These are phyloP conservation scores for Annulohypoxylon nitens DNA, from an alignment of 495 filamentous ascomycete genomes.

Conservation along the genomic window DNA sequence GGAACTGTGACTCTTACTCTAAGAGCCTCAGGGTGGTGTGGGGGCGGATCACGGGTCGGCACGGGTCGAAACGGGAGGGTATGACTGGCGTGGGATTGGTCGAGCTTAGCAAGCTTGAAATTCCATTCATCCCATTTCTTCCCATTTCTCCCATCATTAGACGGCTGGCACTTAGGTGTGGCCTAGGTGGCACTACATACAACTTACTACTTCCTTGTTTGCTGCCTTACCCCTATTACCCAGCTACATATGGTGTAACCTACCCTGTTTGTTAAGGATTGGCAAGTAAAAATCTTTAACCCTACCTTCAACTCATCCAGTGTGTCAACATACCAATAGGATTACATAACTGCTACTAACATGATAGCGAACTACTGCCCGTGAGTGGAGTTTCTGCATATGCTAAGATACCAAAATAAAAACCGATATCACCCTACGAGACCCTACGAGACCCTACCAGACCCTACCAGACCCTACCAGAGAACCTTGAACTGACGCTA, in stretches of 20 bases:
- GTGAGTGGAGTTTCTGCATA: conserved; percentile 6
- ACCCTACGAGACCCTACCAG: neutral
- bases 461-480: neutral
- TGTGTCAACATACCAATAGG: conserved; percentile 8
- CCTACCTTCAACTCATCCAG: neutral
- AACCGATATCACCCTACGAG: conserved; percentile 14
- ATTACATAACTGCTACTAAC: conserved; percentile 14
- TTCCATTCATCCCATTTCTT: neutral
- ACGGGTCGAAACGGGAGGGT: conserved; percentile 12
- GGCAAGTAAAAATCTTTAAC: neutral
- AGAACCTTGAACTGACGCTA: conserved; percentile 7
- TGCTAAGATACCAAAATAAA: conserved; percentile 7
- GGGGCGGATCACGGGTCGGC: conserved; percentile 17
- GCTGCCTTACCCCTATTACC: conserved; percentile 2
- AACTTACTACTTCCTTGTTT: neutral
- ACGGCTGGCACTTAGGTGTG: neutral
- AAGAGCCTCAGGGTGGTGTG: conserved; percentile 22
- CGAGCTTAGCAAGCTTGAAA: neutral
- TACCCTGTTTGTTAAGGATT: conserved; percentile 20
- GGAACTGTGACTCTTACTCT: conserved; percentile 2
- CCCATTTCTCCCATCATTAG: neutral
- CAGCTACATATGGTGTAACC: conserved; percentile 15
- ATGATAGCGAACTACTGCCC: conserved; percentile 18
- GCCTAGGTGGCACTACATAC: neutral
- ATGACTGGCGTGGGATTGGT: conserved; percentile 8